Evolutionary conservation across 2,329 filamentous ascomycete genomes (phyloP).

Genomic region (Colletotrichum sp.): DNA sequence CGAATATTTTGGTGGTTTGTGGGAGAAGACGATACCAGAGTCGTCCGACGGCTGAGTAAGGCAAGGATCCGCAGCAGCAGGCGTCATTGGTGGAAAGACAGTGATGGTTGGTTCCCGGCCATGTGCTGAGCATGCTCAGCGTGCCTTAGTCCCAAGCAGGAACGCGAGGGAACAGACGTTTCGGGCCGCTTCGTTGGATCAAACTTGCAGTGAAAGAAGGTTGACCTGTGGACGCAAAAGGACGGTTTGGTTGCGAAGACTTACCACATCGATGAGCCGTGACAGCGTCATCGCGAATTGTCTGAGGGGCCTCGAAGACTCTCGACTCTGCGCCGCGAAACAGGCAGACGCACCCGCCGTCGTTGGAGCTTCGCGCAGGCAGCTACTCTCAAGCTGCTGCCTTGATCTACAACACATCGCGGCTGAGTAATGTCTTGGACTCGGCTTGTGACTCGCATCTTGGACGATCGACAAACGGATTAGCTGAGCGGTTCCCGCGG

Average conservation of each 20-base stretch:
- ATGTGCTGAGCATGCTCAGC: slow-evolving; percentile 7
- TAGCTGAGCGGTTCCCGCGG: background rate
- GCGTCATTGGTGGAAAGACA: slow-evolving; percentile 16
- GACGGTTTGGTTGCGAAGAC: background rate
- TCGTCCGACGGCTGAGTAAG: background rate
- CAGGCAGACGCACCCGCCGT: background rate
- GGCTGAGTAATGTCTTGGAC: background rate
- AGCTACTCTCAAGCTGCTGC: background rate
- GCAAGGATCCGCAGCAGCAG: background rate
- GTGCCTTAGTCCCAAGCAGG: slow-evolving; percentile 8
- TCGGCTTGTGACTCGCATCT: background rate
- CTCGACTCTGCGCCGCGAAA: background rate
- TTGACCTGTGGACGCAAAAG: background rate
- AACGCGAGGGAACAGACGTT: background rate
- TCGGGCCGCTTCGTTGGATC: slow-evolving; percentile 6
- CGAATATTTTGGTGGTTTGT: background rate
- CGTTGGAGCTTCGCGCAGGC: background rate
- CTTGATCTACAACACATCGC: background rate
- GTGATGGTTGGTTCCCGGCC: background rate
- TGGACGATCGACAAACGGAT: background rate
- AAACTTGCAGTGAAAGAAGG: background rate
- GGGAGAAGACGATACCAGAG: background rate
- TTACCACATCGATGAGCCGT: background rate
- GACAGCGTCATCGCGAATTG: background rate
- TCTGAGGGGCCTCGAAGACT: background rate